Evolutionary conservation across 1,284 basidiomycete genomes (phyloP), one percentile per base, ranked within the genome.

Genomic region (Hypsizygus ulmarius): DNA sequence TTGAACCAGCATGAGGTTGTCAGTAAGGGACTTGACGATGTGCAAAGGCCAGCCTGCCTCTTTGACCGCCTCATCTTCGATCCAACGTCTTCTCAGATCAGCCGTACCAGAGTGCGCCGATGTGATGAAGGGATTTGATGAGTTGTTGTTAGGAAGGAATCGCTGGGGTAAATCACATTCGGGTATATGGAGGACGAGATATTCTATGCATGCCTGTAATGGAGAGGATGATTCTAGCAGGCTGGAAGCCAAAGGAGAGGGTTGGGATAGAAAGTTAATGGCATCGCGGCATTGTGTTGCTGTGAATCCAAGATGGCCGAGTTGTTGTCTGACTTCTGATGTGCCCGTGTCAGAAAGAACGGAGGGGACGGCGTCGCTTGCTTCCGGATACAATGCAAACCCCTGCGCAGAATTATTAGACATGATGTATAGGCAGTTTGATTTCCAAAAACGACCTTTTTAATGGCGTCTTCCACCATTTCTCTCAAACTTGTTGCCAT

Each of bases 401-500:
- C 72, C 79, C 81, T 85, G 46, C 0, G 41, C 39, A 45, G 27
- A 29, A 30, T 28, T 53, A 8, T 34, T 34, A 15, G 18, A 25
- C 21, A 10, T 2, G 11, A 29, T 25, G 18, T n/a, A n/a, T n/a
- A 34, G 10, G 30, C 19, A 7, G 32, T 18, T 28, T 25, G 33
- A 35, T 21, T 32, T 28, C 21, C 37, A 15, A 41, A 39, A 36
- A n/a, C 15, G 33, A 85, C 90, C 77, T 83, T 79, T 63, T 88
- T 87, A n/a, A 96, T 82, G 0, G 84, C 82, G 16, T 79, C 78
- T 66, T 97, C 93, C 5, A 95, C 89, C 47, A 84, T 69, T 53
- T 93, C 91, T 32, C 94, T 77, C 47, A 97, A 70, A 9, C 69
- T 68, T 15, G 74, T 75, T 1, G 90, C 84, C 90, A 97, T 94